These are phyloP conservation scores for Gossypium rotundifolium DNA, from an alignment of 345 rosid genomes.

Conservation along the genomic window DNA sequence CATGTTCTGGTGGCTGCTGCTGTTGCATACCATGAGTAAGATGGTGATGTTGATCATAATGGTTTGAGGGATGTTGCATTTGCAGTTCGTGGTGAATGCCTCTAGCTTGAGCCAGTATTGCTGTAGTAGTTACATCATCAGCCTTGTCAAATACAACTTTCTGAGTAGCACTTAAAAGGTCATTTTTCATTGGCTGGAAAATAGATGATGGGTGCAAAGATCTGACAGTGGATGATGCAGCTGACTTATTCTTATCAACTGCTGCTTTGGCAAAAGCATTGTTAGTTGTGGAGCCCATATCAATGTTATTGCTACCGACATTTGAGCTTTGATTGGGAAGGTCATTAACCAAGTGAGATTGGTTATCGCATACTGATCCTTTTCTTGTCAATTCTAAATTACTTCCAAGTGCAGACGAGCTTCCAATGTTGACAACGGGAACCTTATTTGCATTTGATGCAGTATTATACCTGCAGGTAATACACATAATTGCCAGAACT, in stretches of 20 bases:
- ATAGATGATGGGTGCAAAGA: background rate
- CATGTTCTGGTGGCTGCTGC: slow-evolving; percentile 26
- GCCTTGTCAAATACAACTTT: slow-evolving; percentile 23
- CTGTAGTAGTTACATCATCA: slow-evolving; percentile 18
- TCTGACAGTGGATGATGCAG: slow-evolving; percentile 21
- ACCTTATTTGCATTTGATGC: slow-evolving; percentile 28
- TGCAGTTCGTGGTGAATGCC: slow-evolving; percentile 21
- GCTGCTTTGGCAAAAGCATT: slow-evolving; percentile 24
- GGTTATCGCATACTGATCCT: slow-evolving; percentile 16
- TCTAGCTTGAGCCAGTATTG: slow-evolving; percentile 21
- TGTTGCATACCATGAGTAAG: slow-evolving; percentile 19
- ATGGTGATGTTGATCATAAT: slow-evolving; percentile 19
- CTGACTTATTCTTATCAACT: slow-evolving; percentile 29
- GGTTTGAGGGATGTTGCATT: slow-evolving; percentile 13
- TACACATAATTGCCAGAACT: slow-evolving; percentile 5
- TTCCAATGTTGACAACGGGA: slow-evolving; percentile 26
- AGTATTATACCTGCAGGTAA: slow-evolving; percentile 40
- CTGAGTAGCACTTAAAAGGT: slow-evolving; percentile 12
- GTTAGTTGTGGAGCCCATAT: slow-evolving; percentile 43
- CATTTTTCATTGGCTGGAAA: slow-evolving; percentile 25
- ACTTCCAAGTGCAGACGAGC: slow-evolving; percentile 22
- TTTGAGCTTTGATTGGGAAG: slow-evolving; percentile 42
- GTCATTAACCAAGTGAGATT: slow-evolving; percentile 26
- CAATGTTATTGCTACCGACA: slow-evolving; percentile 43
- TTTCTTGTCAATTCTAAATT: slow-evolving; percentile 21